Evolutionary conservation across 2,329 filamentous ascomycete genomes (phyloP).

Genomic region (Neofusicoccum umdonicola): DNA sequence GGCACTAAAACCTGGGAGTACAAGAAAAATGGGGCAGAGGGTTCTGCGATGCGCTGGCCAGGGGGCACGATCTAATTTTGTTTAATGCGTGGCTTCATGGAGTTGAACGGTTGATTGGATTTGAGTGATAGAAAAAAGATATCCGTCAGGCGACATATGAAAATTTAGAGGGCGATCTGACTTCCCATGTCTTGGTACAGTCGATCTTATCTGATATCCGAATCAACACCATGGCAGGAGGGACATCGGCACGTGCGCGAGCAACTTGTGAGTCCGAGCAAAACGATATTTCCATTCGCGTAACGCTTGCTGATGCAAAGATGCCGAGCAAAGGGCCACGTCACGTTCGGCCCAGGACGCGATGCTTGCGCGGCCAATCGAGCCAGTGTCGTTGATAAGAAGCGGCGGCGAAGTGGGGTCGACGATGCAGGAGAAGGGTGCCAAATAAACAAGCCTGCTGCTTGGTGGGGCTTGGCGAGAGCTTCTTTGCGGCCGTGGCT

Average conservation of each 20-base stretch:
- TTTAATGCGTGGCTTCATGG: not conserved
- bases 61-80: no score
- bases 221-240: no score
- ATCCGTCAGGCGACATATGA: not conserved
- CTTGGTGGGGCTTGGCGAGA: conserved; percentile 11
- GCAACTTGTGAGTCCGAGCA: no score
- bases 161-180: not conserved
- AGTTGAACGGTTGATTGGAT: not conserved
- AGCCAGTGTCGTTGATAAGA: not conserved
- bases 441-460: not conserved
- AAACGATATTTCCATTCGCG: not conserved
- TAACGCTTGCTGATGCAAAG: not conserved
- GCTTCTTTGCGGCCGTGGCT: conserved; percentile 2
- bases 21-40: not conserved
- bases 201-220: no score
- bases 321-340: not conserved
- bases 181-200: no score
- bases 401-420: not conserved
- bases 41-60: no score
- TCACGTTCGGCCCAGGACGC: not conserved
- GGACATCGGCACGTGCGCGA: no score
- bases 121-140: not conserved
- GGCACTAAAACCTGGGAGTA: not conserved
- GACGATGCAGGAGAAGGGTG: not conserved
- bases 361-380: not conserved